Conservation (phyloP, 176 grass and related monocot species). For the Coix lacrymajobi region DNA sequence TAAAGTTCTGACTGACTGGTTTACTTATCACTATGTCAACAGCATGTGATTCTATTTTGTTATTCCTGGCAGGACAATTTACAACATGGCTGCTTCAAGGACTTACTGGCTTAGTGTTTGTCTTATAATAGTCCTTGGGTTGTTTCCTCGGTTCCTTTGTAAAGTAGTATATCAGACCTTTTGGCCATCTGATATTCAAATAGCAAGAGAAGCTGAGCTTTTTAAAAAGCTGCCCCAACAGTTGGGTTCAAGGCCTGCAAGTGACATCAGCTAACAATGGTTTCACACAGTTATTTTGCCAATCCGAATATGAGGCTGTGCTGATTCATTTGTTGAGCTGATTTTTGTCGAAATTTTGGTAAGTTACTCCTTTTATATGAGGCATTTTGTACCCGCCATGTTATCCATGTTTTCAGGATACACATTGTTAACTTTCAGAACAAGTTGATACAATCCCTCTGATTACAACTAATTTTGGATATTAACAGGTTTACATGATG, state of each 20-base stretch:
- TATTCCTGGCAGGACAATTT: slow-evolving; percentile 88
- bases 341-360: slow-evolving; percentile 53
- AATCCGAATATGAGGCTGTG: slow-evolving; percentile 9
- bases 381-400: neutral
- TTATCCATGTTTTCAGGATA: neutral
- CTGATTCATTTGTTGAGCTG: slow-evolving; percentile 41
- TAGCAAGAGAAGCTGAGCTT: slow-evolving; percentile 96
- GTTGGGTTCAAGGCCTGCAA: slow-evolving; percentile 48
- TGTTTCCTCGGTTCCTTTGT: slow-evolving; percentile 92
- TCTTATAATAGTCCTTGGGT: slow-evolving; percentile 86
- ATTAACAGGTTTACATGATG: neutral
- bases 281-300: slow-evolving; percentile 34
- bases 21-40: slow-evolving; percentile 15
- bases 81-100: slow-evolving; percentile 71
- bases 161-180: slow-evolving; percentile 95
- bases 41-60: slow-evolving; percentile 21
- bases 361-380: slow-evolving; percentile 20
- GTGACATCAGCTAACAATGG: slow-evolving; percentile 61
- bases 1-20: slow-evolving; percentile 40
- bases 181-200: slow-evolving; percentile 99
- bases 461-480: neutral
- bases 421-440: neutral
- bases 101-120: slow-evolving; percentile 91
- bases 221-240: slow-evolving; percentile 68
- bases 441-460: neutral